A percentile compares a stretch with the other conserved stretches of the same genome.
These are phyloP conservation scores for Lenzites betulinus DNA, from an alignment of 768 basidiomycete genomes.

Conservation along the genomic window DNA sequence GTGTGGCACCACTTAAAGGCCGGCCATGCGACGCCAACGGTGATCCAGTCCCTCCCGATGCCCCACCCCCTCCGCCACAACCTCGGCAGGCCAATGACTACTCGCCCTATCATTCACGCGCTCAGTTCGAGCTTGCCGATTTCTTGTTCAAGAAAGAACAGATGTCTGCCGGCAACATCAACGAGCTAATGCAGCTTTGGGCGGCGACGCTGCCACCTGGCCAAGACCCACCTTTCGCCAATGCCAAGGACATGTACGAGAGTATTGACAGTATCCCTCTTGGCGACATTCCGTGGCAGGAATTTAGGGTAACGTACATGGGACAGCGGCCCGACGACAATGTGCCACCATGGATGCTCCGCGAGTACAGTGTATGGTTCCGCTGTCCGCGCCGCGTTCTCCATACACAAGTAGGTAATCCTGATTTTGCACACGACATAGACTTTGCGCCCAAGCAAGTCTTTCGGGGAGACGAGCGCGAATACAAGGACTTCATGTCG, in stretches of 20 bases:
- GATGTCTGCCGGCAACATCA: constrained; percentile 14
- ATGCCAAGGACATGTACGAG: constrained; percentile 24
- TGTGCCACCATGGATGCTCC: constrained; percentile 30
- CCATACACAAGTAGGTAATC: constrained; percentile 22
- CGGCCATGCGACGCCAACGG: background rate
- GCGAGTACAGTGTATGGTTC: constrained; percentile 26
- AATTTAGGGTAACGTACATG: constrained; percentile 33
- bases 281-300: constrained; percentile 42
- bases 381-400: constrained; percentile 20
- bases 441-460: constrained; percentile 26
- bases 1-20: too few species aligned
- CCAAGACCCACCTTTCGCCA: background rate
- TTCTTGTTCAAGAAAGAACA: constrained; percentile 12
- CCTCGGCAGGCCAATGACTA: background rate
- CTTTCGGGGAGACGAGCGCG: constrained; percentile 10
- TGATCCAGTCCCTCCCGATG: background rate
- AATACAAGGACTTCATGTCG: constrained; percentile 22
- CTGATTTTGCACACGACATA: constrained; percentile 25
- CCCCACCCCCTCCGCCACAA: too few species aligned
- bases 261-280: constrained; percentile 32
- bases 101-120: constrained; percentile 15
- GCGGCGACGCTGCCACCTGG: background rate
- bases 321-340: background rate
- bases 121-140: constrained; percentile 24
- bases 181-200: constrained; percentile 20